phyloP scores from a whole-genome alignment of 257 asterid genomes.

The Thymus quinquecostatus region DNA sequence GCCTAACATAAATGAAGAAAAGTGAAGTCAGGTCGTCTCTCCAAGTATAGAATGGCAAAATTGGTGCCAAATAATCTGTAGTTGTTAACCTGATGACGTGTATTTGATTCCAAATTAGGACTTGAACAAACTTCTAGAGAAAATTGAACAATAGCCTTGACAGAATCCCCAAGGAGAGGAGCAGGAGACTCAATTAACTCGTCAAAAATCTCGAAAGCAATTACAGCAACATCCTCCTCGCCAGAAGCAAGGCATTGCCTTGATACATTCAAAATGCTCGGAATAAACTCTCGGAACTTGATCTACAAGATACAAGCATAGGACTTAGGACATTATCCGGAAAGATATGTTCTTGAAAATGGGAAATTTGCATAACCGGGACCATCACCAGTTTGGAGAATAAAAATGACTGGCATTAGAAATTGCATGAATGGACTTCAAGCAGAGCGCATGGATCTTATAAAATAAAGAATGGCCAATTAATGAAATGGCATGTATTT shows the following conservation, averaged over 20 bases:
- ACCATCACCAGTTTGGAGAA: background rate
- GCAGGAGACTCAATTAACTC: conserved; percentile 99
- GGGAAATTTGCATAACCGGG: conserved; percentile 14
- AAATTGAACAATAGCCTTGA: conserved; percentile 89
- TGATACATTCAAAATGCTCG: conserved; percentile 92
- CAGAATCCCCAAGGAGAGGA: conserved; percentile 97
- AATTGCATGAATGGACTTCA: background rate
- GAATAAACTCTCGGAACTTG: conserved; percentile 92
- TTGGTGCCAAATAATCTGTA: conserved; percentile 3
- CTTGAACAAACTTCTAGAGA: conserved; percentile 97
- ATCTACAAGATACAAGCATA: conserved; percentile 50
- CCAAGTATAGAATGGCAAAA: conserved; percentile 16
- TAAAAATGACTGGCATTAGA: background rate
- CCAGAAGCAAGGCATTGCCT: conserved; percentile 99
- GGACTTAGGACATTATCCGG: conserved; percentile 7
- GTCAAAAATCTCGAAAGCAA: conserved; percentile 98
- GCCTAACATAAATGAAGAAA: conserved; percentile 59
- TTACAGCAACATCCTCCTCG: conserved; percentile 91
- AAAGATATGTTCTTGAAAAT: conserved; percentile 15
- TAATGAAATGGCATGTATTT: background rate
- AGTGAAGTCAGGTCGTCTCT: conserved; percentile 24
- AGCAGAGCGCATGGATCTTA: conserved; percentile 10
- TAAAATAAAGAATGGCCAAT: background rate
- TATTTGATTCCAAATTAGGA: conserved; percentile 73
- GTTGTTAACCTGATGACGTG: conserved; percentile 89